Evolutionary conservation across 345 rosid species (phyloP), one percentile per base, ranked within the genome.

Genomic region (Reutealis trisperma): DNA sequence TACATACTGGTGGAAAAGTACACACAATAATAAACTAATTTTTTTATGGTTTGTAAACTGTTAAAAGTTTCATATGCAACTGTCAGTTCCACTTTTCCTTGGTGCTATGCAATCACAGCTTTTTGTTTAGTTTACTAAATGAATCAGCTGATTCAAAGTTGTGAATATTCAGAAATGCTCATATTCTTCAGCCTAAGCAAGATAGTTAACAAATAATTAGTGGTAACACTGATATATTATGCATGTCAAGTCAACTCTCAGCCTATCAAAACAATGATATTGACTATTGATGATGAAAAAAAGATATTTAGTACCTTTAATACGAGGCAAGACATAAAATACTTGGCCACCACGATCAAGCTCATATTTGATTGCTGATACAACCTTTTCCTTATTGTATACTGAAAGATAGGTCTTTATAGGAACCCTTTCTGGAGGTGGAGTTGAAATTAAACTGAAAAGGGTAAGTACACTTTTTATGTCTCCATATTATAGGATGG

Each of bases 361-460:
- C 89, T 95, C 96, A 79, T 89, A 82, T 83, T 89, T 83, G 77
- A 93, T 90, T 55, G 99, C 96, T 76, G 87, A 82, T 79, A 86
- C 75, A 75, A 89, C 89, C 79, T 86, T 91, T 70, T 85, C 92
- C 82, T 88, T 85, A 81, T 79, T 80, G 79, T 84, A 89, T 64
- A 89, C 88, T 25, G 93, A 88, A 84, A 95, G 94, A 88, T 84
- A 87, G 67, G 97, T 95, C 87, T 78, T 91, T 86, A 95, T 93
- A 73, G 99, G 99, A 88, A 95, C 91, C 86, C 99, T 89, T 85
- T 95, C 98, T 51, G 99, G 99, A 61, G 99, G 99, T 61, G 99
- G 97, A 65, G 99, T 93, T 72, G 97, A 84, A 81, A 95, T 95
- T 78, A 93, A 88, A 86, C 98, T 95, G 89, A 77, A 84, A 81